Evolutionary conservation across 2,329 filamentous ascomycete genomes (phyloP).

Genomic region (Ceratocystis colombiana): DNA sequence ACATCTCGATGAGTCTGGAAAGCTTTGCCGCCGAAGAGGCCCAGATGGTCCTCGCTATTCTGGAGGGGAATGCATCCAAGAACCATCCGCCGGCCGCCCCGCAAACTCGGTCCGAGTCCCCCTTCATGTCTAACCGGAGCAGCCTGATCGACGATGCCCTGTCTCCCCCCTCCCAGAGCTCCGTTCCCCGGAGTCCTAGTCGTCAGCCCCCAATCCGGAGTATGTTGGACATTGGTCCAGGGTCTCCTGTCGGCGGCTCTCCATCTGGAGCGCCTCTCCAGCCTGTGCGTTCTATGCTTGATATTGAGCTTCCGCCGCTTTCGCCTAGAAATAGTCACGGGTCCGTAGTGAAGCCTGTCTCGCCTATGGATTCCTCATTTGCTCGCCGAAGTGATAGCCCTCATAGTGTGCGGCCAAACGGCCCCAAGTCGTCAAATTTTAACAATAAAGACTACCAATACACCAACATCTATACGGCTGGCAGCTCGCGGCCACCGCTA

Average conservation of each 20-base stretch:
- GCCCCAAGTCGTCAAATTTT: constrained; percentile 32
- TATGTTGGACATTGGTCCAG: constrained; percentile 50
- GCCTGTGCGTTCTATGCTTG: constrained; percentile 45
- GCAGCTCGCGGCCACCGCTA: constrained; percentile 37
- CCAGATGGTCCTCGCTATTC: constrained; percentile 58
- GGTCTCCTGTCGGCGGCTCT: constrained; percentile 33
- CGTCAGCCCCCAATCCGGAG: constrained; percentile 49
- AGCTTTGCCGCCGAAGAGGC: constrained; percentile 68
- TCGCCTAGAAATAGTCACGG: constrained; percentile 19
- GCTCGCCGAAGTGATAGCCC: constrained; percentile 21
- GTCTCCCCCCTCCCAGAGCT: constrained; percentile 21
- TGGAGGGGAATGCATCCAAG: constrained; percentile 38
- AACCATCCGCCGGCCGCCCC: constrained; percentile 36
- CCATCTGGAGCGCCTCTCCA: constrained; percentile 38
- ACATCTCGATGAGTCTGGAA: constrained; percentile 60
- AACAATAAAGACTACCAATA: constrained; percentile 50
- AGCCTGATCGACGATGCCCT: constrained; percentile 43
- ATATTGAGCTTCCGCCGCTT: constrained; percentile 33
- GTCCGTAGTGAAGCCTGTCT: constrained; percentile 22
- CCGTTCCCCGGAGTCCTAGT: constrained; percentile 26
- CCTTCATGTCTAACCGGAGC: constrained; percentile 59
- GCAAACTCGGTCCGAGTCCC: constrained; percentile 38
- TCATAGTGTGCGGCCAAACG: constrained; percentile 32
- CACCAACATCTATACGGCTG: constrained; percentile 46
- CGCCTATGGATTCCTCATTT: constrained; percentile 17